Evolutionary conservation across 148 eudicot species (phyloP).

Genomic region (Pouteria glomerata): DNA sequence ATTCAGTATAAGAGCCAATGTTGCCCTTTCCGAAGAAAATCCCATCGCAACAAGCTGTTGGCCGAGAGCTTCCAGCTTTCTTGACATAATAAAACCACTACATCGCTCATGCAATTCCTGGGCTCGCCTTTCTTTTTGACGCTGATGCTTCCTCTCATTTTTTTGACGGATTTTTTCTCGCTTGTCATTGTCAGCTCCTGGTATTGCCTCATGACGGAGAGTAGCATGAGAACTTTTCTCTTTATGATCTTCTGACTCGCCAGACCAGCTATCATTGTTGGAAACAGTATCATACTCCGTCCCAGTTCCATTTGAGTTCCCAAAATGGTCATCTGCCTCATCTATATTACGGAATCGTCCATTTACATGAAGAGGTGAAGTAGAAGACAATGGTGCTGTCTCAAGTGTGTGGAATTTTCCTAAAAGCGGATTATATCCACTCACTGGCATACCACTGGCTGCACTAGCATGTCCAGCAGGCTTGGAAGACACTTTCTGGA

Average conservation of each 20-base stretch:
- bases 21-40: conserved; percentile 80
- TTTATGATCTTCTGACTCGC: conserved; percentile 95
- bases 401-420: conserved; percentile 87
- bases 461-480: conserved; percentile 43
- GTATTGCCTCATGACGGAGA: conserved; percentile 50
- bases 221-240: conserved; percentile 48
- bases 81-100: conserved; percentile 90
- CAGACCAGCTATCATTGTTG: conserved; percentile 83
- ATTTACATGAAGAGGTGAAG: conserved; percentile 51
- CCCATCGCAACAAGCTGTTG: conserved; percentile 95
- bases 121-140: conserved; percentile 95
- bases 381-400: conserved; percentile 42
- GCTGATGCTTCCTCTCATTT: conserved; percentile 96
- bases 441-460: conserved; percentile 45
- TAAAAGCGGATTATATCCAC: conserved; percentile 80
- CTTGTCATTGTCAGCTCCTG: conserved; percentile 88
- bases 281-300: conserved; percentile 76
- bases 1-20: conserved; percentile 84
- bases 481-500: conserved; percentile 61
- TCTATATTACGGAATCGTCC: conserved; percentile 85
- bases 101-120: conserved; percentile 91
- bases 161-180: conserved; percentile 91
- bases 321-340: conserved; percentile 75
- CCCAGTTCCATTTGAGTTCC: conserved; percentile 52
- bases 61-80: conserved; percentile 88